Evolutionary conservation across 2,329 filamentous ascomycete genomes (phyloP), one percentile per base, ranked within the genome.

Genomic region (Leptographium procerum): DNA sequence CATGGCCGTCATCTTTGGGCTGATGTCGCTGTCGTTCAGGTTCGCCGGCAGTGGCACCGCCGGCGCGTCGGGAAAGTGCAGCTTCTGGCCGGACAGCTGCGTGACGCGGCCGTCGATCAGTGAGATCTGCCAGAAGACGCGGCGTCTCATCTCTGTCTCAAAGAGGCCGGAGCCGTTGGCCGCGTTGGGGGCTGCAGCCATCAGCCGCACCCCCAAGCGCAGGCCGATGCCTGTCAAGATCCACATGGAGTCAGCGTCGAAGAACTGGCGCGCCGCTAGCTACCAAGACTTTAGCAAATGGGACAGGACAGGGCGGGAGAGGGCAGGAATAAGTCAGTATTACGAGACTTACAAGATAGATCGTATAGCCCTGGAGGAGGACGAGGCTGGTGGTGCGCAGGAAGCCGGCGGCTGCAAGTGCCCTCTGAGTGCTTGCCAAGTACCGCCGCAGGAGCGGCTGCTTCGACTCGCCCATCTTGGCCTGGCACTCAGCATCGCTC

Each of bases 51-150:
- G 24, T 2, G 57, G 52, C 31, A 52, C 43, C 50, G 53, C 22
- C 16, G 50, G 48, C 33, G 28, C 7, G n/a, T 57, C 55, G n/a
- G n/a, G n/a, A 2, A 60, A 33, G 4, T 22, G 29, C 24, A 57
- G 55, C 8, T 47, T 11, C 55, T 63, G 59, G 28, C 62, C 62
- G 0, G 55, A 36, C 11, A 60, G 47, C 52, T 63, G 62, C 26
- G 60, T 40, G 13, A 45, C 52, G 16, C 77, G 73, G 6, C 77
- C 69, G 59, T 86, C 83, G 1, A 85, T 67, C 13, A 81, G 73
- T 28, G 78, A 71, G 3, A 85, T 72, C 53, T 78, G 74, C 75
- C 80, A 84, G 78, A 82, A 85, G 1, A 83, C 66, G 0, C 83
- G 72, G 13, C 83, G 73, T 7, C 82, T 74, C 64, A 84, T 78